Percentiles rank a stretch among this genome's conserved stretches.
phyloP scores from a whole-genome alignment of 163 green algal genomes.

The Scenedesmus sp. region DNA sequence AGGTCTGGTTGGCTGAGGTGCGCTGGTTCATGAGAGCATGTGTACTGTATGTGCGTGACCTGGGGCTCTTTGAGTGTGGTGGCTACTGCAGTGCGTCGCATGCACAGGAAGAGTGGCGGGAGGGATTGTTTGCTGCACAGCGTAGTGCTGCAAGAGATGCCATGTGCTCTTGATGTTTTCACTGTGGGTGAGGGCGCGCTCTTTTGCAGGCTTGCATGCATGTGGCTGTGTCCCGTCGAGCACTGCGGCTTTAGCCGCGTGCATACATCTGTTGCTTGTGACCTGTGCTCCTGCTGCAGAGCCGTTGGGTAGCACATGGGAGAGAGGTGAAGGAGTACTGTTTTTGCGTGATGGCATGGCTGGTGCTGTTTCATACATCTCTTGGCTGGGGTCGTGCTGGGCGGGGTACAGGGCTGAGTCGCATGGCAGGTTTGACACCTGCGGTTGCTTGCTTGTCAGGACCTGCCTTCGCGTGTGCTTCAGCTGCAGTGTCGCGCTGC shows the following conservation, averaged over 20 bases:
- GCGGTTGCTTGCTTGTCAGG: not conserved
- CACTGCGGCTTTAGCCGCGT: not conserved
- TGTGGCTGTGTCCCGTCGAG: not conserved
- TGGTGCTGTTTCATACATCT: not conserved
- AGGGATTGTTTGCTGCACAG: not conserved
- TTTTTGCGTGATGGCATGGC: not conserved
- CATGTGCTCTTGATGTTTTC: not conserved
- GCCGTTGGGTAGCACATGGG: not conserved
- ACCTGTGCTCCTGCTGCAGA: not conserved
- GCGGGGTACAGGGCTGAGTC: not conserved
- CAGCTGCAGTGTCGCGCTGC: not conserved
- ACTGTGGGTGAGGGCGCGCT: no score
- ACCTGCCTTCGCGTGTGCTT: not conserved
- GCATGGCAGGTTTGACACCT: not conserved
- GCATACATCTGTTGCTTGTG: not conserved
- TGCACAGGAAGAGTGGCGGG: not conserved
- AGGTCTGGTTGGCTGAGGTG: no score
- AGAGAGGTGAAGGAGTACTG: not conserved
- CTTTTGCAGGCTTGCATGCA: not conserved
- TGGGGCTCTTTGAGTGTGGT: not conserved
- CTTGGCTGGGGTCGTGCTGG: not conserved
- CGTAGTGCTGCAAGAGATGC: not conserved
- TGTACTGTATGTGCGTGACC: not conserved
- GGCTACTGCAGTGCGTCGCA: not conserved
- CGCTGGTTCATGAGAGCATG: no score